Evolutionary conservation across 202 grass and related monocot species (phyloP).

Genomic region (Digitaria exilis): DNA sequence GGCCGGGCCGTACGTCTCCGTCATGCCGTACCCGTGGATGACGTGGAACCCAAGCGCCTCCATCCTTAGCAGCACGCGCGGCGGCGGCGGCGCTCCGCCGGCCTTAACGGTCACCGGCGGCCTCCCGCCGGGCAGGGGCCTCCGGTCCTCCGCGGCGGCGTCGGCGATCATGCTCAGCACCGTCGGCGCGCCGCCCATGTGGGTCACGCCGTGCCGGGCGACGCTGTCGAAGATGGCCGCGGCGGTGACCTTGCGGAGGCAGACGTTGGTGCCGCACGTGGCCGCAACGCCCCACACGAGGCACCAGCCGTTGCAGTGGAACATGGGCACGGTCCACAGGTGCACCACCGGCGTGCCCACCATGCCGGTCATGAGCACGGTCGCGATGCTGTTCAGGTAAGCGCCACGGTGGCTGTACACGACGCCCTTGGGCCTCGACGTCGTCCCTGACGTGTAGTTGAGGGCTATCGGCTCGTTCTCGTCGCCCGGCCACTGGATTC

Average conservation of each 20-base stretch:
- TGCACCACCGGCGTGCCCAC: constrained; percentile 53
- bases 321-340: constrained; percentile 81
- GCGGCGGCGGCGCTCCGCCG: constrained; percentile 55
- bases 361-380: constrained; percentile 42
- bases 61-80: constrained; percentile 42
- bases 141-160: constrained; percentile 19
- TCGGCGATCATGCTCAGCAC: constrained; percentile 60
- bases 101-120: constrained; percentile 48
- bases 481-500: constrained; percentile 49
- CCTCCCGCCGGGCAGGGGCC: constrained; percentile 20
- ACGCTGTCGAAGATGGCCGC: constrained; percentile 46
- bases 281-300: constrained; percentile 54
- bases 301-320: constrained; percentile 82
- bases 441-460: constrained; percentile 77
- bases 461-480: constrained; percentile 59
- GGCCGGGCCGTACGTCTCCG: constrained; percentile 54
- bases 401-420: constrained; percentile 63
- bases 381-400: constrained; percentile 50
- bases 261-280: constrained; percentile 54
- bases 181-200: constrained; percentile 66
- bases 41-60: constrained; percentile 57
- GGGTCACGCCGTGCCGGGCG: constrained; percentile 40
- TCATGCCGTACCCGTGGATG: constrained; percentile 58
- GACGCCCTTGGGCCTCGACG: constrained; percentile 65
- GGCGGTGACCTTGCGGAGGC: constrained; percentile 48